These are phyloP conservation scores for Teunomyces panamensis DNA, from an alignment of 805 yeast genomes.

Conservation along the genomic window DNA sequence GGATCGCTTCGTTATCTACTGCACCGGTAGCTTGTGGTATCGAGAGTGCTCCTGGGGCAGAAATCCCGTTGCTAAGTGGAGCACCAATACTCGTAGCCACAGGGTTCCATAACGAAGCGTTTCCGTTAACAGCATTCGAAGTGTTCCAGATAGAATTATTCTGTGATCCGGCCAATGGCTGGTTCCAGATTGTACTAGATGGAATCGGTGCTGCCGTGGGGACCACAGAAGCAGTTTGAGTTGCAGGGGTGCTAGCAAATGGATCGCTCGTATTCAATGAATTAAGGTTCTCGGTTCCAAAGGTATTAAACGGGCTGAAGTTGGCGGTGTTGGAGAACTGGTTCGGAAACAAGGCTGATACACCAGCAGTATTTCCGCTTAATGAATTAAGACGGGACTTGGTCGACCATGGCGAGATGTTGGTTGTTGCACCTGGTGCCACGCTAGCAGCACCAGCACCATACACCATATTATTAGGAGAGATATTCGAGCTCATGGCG, in stretches of 20 bases:
- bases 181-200: slow-evolving; percentile 11
- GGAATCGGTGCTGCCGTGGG: slow-evolving; percentile 2
- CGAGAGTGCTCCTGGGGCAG: background rate
- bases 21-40: background rate
- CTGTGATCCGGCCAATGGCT: slow-evolving; percentile 12
- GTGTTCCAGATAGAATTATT: slow-evolving; percentile 34
- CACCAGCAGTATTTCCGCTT: background rate
- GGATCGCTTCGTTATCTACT: slow-evolving; percentile 34
- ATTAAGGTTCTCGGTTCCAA: background rate
- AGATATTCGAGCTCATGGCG: slow-evolving; percentile 1
- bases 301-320: slow-evolving; percentile 18
- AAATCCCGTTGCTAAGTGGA: background rate
- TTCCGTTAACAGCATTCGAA: slow-evolving; percentile 3
- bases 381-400: slow-evolving; percentile 11
- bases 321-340: slow-evolving; percentile 5
- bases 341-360: slow-evolving; percentile 4
- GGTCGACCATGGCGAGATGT: slow-evolving; percentile 12
- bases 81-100: background rate
- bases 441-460: background rate
- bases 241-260: background rate
- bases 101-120: background rate
- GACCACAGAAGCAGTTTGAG: background rate
- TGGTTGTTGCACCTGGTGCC: background rate
- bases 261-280: slow-evolving; percentile 1
- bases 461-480: slow-evolving; percentile 8